A percentile compares a stretch with the other conserved stretches of the same genome.
Evolutionary conservation across 192 early-diverging fungal genomes (phyloP).

Genomic region (Podila horticola): DNA sequence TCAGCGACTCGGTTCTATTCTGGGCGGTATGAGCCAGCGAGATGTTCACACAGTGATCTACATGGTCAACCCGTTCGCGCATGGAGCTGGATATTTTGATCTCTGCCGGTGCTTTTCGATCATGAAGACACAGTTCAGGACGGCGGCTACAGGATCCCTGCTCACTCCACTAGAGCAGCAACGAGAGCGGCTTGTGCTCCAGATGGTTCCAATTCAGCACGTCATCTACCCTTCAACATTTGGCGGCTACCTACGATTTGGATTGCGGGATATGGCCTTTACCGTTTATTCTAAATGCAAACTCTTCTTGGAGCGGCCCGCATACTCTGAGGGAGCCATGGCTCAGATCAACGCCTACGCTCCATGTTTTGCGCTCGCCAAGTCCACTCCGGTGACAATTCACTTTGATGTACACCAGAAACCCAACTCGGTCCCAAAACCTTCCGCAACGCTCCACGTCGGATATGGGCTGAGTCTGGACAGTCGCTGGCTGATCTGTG

Average conservation of each 20-base stretch:
- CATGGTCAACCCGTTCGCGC: slow-evolving; percentile 61
- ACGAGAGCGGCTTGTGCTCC: slow-evolving; percentile 55
- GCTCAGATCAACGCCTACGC: slow-evolving; percentile 54
- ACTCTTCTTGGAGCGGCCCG: slow-evolving; percentile 50
- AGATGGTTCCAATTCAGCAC: slow-evolving; percentile 63
- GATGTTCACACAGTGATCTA: slow-evolving; percentile 62
- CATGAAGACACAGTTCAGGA: slow-evolving; percentile 54
- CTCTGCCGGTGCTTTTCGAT: slow-evolving; percentile 60
- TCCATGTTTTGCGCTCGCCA: slow-evolving; percentile 60
- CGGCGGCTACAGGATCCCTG: slow-evolving; percentile 22
- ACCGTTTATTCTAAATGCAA: slow-evolving; percentile 63
- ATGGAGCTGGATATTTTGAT: slow-evolving; percentile 56
- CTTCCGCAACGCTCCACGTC: slow-evolving; percentile 56
- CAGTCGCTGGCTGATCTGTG: slow-evolving; percentile 58
- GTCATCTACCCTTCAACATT: slow-evolving; percentile 56
- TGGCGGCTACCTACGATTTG: slow-evolving; percentile 61
- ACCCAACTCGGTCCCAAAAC: slow-evolving; percentile 49
- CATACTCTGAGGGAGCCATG: slow-evolving; percentile 20
- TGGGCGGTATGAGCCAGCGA: slow-evolving; percentile 47
- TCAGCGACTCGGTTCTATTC: slow-evolving; percentile 53
- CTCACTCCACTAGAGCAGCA: slow-evolving; percentile 48
- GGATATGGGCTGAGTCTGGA: slow-evolving; percentile 63
- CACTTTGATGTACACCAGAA: slow-evolving; percentile 48
- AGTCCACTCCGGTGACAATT: slow-evolving; percentile 50
- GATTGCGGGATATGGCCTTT: slow-evolving; percentile 63